Conservation (phyloP, 2,329 filamentous ascomycete species). For the Penicillium sp. region DNA sequence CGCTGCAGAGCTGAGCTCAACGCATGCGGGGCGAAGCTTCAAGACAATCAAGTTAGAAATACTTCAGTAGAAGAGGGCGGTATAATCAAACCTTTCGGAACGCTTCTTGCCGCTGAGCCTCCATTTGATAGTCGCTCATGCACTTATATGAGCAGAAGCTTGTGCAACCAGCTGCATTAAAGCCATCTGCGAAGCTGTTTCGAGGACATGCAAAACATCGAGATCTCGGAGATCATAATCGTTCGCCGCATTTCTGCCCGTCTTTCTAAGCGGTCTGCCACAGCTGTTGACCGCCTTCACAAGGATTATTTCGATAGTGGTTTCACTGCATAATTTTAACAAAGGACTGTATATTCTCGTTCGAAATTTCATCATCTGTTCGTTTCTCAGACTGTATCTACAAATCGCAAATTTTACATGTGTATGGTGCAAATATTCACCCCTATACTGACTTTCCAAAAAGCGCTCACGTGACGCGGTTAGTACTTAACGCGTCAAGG, state of each 20-base stretch:
- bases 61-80: neutral
- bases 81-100: conserved; percentile 36
- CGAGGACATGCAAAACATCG: conserved; percentile 3
- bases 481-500: conserved; percentile 15
- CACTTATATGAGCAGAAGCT: neutral
- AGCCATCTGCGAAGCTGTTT: neutral
- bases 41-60: conserved; percentile 19
- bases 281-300: neutral
- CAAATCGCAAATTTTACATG: neutral
- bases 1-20: conserved; percentile 54
- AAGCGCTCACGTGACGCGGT: conserved; percentile 11
- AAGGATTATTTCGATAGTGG: neutral
- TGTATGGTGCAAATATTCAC: neutral
- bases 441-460: neutral
- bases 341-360: neutral
- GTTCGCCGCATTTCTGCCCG: conserved; percentile 23
- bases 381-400: neutral
- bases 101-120: conserved; percentile 35
- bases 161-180: neutral
- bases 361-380: neutral
- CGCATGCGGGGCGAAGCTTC: conserved; percentile 56
- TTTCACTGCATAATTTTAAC: neutral
- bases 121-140: conserved; percentile 25
- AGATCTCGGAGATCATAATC: conserved; percentile 16
- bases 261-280: neutral